Percentiles rank a stretch among this genome's conserved stretches.
Conservation (phyloP, 495 filamentous ascomycete species). For the Platismatia glauca region DNA sequence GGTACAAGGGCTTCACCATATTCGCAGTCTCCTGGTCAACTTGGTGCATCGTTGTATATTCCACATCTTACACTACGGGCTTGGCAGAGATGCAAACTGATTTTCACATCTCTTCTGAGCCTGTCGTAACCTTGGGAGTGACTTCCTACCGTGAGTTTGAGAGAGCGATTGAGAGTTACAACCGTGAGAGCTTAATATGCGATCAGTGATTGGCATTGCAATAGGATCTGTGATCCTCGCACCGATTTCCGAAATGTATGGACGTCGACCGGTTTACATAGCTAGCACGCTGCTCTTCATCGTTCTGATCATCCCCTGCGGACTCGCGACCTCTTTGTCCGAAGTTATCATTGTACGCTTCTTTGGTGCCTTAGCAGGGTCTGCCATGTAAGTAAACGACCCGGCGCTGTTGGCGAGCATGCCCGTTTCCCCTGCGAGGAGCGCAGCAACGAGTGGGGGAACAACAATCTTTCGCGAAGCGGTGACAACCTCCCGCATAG, state of each 20-base stretch:
- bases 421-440: no score
- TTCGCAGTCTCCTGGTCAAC: conserved; percentile 51
- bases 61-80: conserved; percentile 70
- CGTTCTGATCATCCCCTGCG: conserved; percentile 62
- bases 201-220: conserved; percentile 47
- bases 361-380: conserved; percentile 67
- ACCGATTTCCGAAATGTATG: conserved; percentile 70
- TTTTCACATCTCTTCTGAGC: conserved; percentile 47
- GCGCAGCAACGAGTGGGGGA: no score
- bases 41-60: conserved; percentile 59
- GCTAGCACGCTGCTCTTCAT: conserved; percentile 52
- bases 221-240: conserved; percentile 65
- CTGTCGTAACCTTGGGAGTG: conserved; percentile 61
- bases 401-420: no score
- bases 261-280: conserved; percentile 65
- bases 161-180: conserved; percentile 28
- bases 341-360: conserved; percentile 63
- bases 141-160: conserved; percentile 52
- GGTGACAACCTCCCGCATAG: no score
- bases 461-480: no score
- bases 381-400: no score
- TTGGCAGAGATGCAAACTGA: conserved; percentile 57
- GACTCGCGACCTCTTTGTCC: conserved; percentile 53
- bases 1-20: conserved; percentile 56
- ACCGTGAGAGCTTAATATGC: not conserved